Conservation (phyloP, 116 monocot species). For the Thalassia testudinum region DNA sequence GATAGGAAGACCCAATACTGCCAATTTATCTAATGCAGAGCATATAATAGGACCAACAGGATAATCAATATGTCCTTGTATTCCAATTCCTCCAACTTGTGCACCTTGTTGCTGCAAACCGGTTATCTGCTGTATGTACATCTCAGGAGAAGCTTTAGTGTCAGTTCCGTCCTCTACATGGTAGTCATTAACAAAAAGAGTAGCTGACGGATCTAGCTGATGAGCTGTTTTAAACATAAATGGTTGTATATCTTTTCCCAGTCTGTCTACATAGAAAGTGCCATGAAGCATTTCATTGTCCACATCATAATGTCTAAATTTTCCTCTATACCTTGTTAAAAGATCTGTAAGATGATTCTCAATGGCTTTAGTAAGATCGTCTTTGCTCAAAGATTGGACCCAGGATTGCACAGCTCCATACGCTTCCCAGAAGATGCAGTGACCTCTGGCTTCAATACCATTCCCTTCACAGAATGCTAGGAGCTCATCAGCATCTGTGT, state of each 20-base stretch:
- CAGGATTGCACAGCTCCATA: constrained; percentile 49
- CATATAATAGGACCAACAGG: constrained; percentile 62
- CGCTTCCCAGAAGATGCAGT: constrained; percentile 94
- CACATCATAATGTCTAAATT: constrained; percentile 81
- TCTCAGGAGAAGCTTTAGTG: constrained; percentile 47
- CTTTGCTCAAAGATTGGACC: constrained; percentile 41
- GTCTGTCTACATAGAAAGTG: constrained; percentile 70
- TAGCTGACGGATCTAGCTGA: constrained; percentile 49
- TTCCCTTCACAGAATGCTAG: constrained; percentile 48
- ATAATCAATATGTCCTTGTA: constrained; percentile 69
- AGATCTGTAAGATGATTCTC: constrained; percentile 53
- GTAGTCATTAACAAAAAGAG: constrained; percentile 83
- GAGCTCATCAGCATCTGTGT: constrained; percentile 78
- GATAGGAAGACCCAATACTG: constrained; percentile 49
- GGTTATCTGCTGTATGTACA: constrained; percentile 66
- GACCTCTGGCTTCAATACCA: constrained; percentile 49
- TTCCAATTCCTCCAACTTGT: constrained; percentile 57
- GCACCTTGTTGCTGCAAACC: constrained; percentile 78
- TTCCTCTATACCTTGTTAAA: constrained; percentile 59
- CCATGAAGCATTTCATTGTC: constrained; percentile 98
- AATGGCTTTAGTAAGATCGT: constrained; percentile 41
- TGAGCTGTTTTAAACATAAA: constrained; percentile 58
- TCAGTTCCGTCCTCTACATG: constrained; percentile 56
- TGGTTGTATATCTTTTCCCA: constrained; percentile 56
- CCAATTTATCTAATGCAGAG: constrained; percentile 45